Evolutionary conservation across 768 basidiomycete genomes (phyloP).

Genomic region (Suillus ampliporus): DNA sequence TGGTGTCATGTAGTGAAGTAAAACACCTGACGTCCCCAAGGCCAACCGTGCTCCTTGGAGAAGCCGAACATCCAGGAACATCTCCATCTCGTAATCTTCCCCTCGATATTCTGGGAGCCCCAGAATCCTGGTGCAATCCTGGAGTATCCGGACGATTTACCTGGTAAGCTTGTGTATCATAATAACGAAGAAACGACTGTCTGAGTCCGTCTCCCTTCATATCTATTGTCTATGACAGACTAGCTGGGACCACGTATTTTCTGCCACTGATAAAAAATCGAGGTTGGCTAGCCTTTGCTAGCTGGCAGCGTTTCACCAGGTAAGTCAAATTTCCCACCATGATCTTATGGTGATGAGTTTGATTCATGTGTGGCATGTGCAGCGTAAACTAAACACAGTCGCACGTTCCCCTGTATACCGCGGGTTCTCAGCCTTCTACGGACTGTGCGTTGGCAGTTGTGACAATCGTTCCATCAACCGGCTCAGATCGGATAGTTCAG

Average conservation of each 20-base stretch:
- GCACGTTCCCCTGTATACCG: constrained; percentile 25
- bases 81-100: neutral
- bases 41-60: neutral
- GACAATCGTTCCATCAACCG: neutral
- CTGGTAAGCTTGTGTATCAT: neutral
- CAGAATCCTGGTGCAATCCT: neutral
- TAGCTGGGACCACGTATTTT: neutral
- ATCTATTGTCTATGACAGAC: neutral
- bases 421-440: neutral
- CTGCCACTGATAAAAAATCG: neutral
- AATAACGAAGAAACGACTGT: neutral
- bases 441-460: neutral
- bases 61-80: neutral
- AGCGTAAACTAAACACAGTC: neutral
- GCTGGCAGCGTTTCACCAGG: neutral
- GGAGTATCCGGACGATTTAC: neutral
- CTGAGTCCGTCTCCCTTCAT: neutral
- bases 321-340: neutral
- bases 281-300: neutral
- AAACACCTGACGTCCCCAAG: neutral
- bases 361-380: too few relatives aligned
- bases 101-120: neutral
- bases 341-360: neutral
- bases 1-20: neutral
- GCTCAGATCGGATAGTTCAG: neutral